These are phyloP conservation scores for Suillus weaverae DNA, from an alignment of 768 basidiomycete genomes.

Conservation along the genomic window DNA sequence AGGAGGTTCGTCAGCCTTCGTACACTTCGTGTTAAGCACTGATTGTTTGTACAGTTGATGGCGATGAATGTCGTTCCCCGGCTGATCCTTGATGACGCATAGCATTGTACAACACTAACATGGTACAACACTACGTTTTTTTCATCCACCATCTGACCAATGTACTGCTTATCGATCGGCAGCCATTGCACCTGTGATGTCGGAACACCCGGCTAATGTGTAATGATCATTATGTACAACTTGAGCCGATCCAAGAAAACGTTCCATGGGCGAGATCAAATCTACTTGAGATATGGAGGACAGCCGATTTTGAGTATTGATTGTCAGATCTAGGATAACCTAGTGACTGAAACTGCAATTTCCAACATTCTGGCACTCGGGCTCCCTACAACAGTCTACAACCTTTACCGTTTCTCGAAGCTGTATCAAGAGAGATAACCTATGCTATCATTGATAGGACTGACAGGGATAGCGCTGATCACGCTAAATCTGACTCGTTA, in stretches of 20 bases:
- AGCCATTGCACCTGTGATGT: not conserved
- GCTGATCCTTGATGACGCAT: conserved; percentile 79
- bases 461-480: not conserved
- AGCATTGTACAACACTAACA: not conserved
- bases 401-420: not conserved
- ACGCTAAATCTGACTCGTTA: not conserved
- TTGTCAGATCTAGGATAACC: not conserved
- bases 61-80: conserved; percentile 97
- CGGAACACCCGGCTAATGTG: not conserved
- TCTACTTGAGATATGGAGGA: not conserved
- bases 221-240: not conserved
- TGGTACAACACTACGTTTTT: not conserved
- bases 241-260: not conserved
- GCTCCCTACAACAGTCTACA: not conserved
- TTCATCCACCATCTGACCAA: not conserved
- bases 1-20: conserved; percentile 58
- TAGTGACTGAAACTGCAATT: not conserved
- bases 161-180: not conserved
- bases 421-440: not conserved
- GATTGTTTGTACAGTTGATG: conserved; percentile 64
- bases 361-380: not conserved
- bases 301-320: not conserved
- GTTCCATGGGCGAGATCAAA: not conserved
- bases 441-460: not conserved
- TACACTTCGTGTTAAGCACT: conserved; percentile 7